A percentile compares a stretch with the other conserved stretches of the same genome.
These are phyloP conservation scores for Phoenix dactylifera DNA, from an alignment of 176 grass and related monocot species.

Conservation along the genomic window DNA sequence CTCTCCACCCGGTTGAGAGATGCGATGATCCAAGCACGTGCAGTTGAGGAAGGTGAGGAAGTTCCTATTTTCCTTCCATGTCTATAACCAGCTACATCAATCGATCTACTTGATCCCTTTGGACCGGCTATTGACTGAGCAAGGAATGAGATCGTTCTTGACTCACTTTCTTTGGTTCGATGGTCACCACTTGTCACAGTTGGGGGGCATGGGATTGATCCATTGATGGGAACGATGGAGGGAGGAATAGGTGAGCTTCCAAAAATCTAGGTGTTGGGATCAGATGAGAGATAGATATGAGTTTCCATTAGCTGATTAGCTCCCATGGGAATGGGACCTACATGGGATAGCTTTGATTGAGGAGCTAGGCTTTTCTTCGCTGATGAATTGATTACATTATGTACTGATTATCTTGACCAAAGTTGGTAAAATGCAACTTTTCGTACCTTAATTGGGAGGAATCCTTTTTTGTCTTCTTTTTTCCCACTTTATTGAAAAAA, in stretches of 20 bases:
- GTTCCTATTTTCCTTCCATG: neutral
- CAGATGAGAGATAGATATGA: too few species aligned
- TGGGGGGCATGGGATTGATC: too few species aligned
- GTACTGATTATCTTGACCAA: neutral
- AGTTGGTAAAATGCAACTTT: too few species aligned
- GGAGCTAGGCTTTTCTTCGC: neutral
- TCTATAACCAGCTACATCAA: neutral
- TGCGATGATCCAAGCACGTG: neutral
- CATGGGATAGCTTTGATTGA: neutral
- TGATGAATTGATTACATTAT: neutral
- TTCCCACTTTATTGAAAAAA: too few species aligned
- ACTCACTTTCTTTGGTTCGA: neutral
- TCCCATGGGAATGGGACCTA: neutral
- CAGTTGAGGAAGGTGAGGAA: neutral
- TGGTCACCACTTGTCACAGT: too few species aligned
- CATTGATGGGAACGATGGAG: too few species aligned
- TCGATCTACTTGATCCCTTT: neutral
- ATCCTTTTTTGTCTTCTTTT: too few species aligned
- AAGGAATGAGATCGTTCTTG: neutral
- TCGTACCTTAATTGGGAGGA: too few species aligned
- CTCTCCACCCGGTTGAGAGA: neutral
- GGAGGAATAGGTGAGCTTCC: too few species aligned
- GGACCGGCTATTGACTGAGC: neutral
- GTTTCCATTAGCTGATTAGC: too few species aligned
- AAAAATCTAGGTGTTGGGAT: too few species aligned